Conservation (phyloP, 257 asterid genomes). For the Hygrophila difformis region DNA sequence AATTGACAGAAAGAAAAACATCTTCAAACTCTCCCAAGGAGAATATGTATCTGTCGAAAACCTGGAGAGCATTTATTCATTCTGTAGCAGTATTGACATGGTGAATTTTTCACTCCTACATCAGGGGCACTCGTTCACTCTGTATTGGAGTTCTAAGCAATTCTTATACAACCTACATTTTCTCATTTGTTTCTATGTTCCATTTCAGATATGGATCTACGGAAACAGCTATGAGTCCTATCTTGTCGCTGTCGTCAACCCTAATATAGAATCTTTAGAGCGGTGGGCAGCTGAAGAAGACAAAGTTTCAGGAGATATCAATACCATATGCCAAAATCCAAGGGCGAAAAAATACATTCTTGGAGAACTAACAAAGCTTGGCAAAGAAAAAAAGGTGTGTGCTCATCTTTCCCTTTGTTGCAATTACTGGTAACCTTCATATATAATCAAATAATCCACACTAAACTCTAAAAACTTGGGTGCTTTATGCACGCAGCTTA, state of each 20-base stretch:
- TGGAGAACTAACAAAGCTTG: conserved; percentile 43
- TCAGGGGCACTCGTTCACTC: no score
- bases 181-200: no score
- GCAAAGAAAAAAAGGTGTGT: conserved; percentile 64
- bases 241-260: conserved; percentile 75
- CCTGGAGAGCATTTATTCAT: conserved; percentile 62
- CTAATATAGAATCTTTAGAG: conserved; percentile 44
- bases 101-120: conserved; percentile 23
- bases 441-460: neutral
- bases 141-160: no score
- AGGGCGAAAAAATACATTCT: conserved; percentile 39
- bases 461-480: neutral
- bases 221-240: conserved; percentile 77
- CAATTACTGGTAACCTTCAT: neutral
- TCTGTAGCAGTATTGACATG: conserved; percentile 39
- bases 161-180: no score
- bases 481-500: conserved; percentile 33
- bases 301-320: conserved; percentile 33
- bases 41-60: conserved; percentile 77
- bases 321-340: conserved; percentile 39
- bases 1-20: conserved; percentile 77
- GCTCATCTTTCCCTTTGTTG: conserved; percentile 3
- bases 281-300: conserved; percentile 48
- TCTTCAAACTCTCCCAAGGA: conserved; percentile 87
- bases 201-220: conserved; percentile 67